A percentile compares a stretch with the other conserved stretches of the same genome.
phyloP scores from a whole-genome alignment of 148 eudicot genomes.

The Dianthus caryophyllus region DNA sequence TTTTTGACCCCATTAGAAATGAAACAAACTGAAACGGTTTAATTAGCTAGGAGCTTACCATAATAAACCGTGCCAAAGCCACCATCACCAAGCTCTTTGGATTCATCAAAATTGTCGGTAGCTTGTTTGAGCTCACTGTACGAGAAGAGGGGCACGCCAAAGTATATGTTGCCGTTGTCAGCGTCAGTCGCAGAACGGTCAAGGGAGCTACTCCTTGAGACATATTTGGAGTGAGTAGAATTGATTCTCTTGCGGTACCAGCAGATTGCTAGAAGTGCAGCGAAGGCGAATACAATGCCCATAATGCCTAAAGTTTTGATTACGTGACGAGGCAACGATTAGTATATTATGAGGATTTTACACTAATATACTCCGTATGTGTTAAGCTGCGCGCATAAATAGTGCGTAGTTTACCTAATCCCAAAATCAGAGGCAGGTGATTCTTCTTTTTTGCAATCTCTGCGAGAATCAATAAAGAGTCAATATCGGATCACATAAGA shows the following conservation, averaged over 20 bases:
- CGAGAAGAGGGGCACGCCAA: slow-evolving; percentile 39
- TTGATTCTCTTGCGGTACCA: slow-evolving; percentile 21
- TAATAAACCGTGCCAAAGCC: slow-evolving; percentile 62
- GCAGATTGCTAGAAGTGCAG: slow-evolving; percentile 11
- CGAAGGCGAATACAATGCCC: background rate
- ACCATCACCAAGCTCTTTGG: slow-evolving; percentile 66
- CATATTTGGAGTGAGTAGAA: slow-evolving; percentile 24
- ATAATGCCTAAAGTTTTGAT: slow-evolving; percentile 15
- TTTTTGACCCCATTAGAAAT: background rate
- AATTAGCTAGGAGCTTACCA: slow-evolving; percentile 32
- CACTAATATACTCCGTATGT: background rate
- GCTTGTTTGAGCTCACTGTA: slow-evolving; percentile 45
- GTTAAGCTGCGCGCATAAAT: background rate
- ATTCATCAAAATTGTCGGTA: slow-evolving; percentile 41
- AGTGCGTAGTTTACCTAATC: slow-evolving; percentile 22
- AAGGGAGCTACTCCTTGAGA: slow-evolving; percentile 15
- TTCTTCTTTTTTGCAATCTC: no score
- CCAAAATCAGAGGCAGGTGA: slow-evolving; percentile 11
- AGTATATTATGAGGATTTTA: background rate
- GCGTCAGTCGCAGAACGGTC: slow-evolving; percentile 23
- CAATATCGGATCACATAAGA: background rate
- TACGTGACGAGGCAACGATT: background rate
- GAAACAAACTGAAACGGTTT: background rate
- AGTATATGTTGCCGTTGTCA: slow-evolving; percentile 26
- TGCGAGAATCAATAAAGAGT: slow-evolving; percentile 19